Evolutionary conservation across 2,329 filamentous ascomycete genomes (phyloP).

Genomic region (Dactylonectria macrodidyma): DNA sequence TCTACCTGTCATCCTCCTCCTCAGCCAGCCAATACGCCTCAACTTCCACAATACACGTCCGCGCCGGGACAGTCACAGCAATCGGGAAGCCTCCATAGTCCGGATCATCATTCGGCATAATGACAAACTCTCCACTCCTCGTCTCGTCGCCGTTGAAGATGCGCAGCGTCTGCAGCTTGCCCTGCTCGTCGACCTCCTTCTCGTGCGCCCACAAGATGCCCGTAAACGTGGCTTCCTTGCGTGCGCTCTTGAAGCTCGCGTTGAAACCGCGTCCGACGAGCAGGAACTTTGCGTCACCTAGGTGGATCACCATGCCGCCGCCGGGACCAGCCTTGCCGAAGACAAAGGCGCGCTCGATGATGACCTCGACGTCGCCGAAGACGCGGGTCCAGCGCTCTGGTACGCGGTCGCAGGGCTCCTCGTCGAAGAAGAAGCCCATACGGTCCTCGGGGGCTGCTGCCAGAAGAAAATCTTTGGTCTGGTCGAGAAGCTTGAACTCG

Average conservation of each 20-base stretch:
- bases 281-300: conserved; percentile 53
- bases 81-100: conserved; percentile 72
- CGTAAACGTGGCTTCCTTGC: conserved; percentile 53
- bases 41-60: conserved; percentile 62
- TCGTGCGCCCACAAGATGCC: conserved; percentile 56
- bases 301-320: conserved; percentile 57
- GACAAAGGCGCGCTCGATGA: conserved; percentile 56
- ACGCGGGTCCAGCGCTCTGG: conserved; percentile 47
- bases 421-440: conserved; percentile 58
- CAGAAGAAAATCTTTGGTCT: conserved; percentile 48
- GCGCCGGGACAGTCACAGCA: conserved; percentile 66
- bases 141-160: conserved; percentile 60
- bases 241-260: conserved; percentile 51
- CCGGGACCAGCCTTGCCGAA: conserved; percentile 58
- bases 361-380: conserved; percentile 53
- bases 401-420: conserved; percentile 42
- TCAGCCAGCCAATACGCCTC: conserved; percentile 55
- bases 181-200: conserved; percentile 54
- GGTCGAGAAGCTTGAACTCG: conserved; percentile 51
- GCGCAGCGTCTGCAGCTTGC: conserved; percentile 51
- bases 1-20: conserved; percentile 45
- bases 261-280: conserved; percentile 57
- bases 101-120: conserved; percentile 71
- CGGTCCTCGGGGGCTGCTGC: conserved; percentile 49
- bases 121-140: conserved; percentile 59